Evolutionary conservation across 305 asterid genomes (phyloP).

Genomic region (Caryopteris hybrid): DNA sequence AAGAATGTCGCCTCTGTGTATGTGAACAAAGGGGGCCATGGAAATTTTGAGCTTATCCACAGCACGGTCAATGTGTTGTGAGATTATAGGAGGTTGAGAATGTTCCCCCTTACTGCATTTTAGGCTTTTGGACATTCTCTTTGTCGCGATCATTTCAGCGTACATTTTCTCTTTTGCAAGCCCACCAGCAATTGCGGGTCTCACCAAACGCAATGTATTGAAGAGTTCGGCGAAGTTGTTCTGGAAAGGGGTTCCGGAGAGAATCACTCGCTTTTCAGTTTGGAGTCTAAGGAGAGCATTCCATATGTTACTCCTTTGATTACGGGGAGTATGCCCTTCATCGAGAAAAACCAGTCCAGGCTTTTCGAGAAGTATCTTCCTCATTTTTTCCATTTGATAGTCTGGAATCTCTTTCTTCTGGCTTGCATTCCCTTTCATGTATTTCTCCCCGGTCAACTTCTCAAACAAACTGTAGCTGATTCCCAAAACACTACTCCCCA

Average conservation of each 20-base stretch:
- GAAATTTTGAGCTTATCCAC: slow-evolving; percentile 39
- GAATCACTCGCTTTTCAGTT: slow-evolving; percentile 46
- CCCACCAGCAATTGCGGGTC: slow-evolving; percentile 49
- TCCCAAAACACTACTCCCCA: slow-evolving; percentile 38
- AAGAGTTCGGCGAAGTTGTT: slow-evolving; percentile 65
- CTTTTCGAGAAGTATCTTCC: slow-evolving; percentile 41
- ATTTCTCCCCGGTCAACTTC: slow-evolving; percentile 32
- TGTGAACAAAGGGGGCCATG: slow-evolving; percentile 59
- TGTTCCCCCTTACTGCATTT: not conserved
- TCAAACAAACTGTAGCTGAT: slow-evolving; percentile 48
- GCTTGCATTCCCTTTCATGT: not conserved
- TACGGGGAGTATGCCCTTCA: slow-evolving; percentile 79
- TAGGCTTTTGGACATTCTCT: not conserved
- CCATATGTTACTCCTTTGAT: slow-evolving; percentile 47
- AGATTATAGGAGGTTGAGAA: slow-evolving; percentile 12
- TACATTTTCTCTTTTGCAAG: slow-evolving; percentile 25
- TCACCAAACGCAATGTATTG: slow-evolving; percentile 59
- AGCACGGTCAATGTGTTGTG: slow-evolving; percentile 19
- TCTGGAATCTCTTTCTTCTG: not conserved
- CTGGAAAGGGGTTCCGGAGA: slow-evolving; percentile 76
- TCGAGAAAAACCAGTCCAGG: slow-evolving; percentile 61
- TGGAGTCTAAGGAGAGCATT: slow-evolving; percentile 40
- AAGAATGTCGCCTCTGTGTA: slow-evolving; percentile 57
- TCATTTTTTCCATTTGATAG: not conserved
- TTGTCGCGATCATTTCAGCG: slow-evolving; percentile 25